A percentile compares a stretch with the other conserved stretches of the same genome.
Evolutionary conservation across 1,284 basidiomycete species (phyloP).

Genomic region (Peniophora sp.): DNA sequence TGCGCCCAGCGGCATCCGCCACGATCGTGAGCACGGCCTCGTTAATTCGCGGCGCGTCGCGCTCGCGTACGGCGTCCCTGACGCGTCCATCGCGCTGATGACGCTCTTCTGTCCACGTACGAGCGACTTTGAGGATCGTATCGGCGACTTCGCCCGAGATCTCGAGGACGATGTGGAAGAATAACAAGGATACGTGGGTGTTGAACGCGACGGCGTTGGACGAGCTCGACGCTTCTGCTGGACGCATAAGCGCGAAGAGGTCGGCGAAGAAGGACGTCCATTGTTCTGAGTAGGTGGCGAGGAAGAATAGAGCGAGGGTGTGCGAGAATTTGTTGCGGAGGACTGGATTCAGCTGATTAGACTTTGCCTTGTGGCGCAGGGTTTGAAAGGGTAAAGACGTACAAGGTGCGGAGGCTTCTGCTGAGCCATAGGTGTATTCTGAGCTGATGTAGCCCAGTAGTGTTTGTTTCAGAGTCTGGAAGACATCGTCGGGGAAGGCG

Average conservation of each 20-base stretch:
- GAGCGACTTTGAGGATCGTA: conserved; percentile 80
- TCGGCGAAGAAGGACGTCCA: conserved; percentile 80
- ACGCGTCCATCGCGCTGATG: conserved; percentile 77
- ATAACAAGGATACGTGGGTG: conserved; percentile 74
- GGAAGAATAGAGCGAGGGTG: conserved; percentile 91
- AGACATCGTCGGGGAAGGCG: conserved; percentile 59
- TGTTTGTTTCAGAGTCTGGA: conserved; percentile 61
- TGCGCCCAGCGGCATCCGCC: conserved; percentile 62
- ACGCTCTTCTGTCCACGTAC: conserved; percentile 61
- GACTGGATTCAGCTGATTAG: conserved; percentile 34
- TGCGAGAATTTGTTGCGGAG: conserved; percentile 97
- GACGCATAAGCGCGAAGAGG: conserved; percentile 68
- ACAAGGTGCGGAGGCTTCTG: conserved; percentile 72
- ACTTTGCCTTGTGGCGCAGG: too few species aligned
- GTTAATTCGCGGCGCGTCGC: conserved; percentile 84
- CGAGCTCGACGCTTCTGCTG: conserved; percentile 44
- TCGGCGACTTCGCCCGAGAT: conserved; percentile 91
- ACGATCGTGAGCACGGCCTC: conserved; percentile 83
- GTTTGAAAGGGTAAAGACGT: conserved; percentile 23
- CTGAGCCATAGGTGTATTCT: conserved; percentile 71
- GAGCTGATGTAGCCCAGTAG: conserved; percentile 69
- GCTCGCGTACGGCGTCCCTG: conserved; percentile 83
- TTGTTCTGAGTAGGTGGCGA: conserved; percentile 80
- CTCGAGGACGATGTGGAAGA: conserved; percentile 85
- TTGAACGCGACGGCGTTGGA: conserved; percentile 45